Base-by-base conservation (phyloP, 225 moss, liverwort and hornwort genomes). In the Bryum argenteum region DNA sequence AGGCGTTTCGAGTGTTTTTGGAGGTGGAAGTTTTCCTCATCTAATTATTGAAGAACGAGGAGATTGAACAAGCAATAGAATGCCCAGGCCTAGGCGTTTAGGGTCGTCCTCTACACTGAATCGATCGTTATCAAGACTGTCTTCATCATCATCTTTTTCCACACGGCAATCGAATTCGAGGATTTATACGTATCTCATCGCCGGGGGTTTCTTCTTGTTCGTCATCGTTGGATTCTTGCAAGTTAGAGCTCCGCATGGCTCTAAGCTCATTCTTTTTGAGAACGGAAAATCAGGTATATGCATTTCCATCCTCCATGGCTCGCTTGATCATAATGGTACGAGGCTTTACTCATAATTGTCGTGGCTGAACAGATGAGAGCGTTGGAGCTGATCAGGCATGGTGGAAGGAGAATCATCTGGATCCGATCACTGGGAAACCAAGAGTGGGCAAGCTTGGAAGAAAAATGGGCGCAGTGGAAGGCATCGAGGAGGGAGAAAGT, bases 31-130 rank as follows among this genome's bases (percentile, higher is more conserved):
- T 28, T 67, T 28, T 41, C 40, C n/a, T 75, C 18, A 60, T 20
- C 61, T 40, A 61, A 53, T 42, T 28, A 68, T 75, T 33, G 54
- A 38, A 28, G 51, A 54, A 50, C 61, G 76, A 67, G 75, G 78
- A 6, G 66, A 69, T 64, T 65, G 79, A 73, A 52, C 69, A 39
- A 62, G 39, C 42, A 82, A 77, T 84, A 88, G 65, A 88, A 88
- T 88, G 87, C 77, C 87, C 77, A 88, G 77, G 75, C 87, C 87
- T 72, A 79, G 87, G 87, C 87, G 75, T 60, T 66, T 82, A 75
- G 79, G 81, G 79, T 79, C 87, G 73, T 87, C 87, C 78, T 78
- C 84, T 69, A 81, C 81, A 23, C 68, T 87, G 61, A 84, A 75
- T 57, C 81, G 87, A 64, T 79, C 84, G 13, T 71, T 88, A 68